Evolutionary conservation across 352 stramenopile species (phyloP), one percentile per base, ranked within the genome.

Genomic region (Phytopythium mirpurense): DNA sequence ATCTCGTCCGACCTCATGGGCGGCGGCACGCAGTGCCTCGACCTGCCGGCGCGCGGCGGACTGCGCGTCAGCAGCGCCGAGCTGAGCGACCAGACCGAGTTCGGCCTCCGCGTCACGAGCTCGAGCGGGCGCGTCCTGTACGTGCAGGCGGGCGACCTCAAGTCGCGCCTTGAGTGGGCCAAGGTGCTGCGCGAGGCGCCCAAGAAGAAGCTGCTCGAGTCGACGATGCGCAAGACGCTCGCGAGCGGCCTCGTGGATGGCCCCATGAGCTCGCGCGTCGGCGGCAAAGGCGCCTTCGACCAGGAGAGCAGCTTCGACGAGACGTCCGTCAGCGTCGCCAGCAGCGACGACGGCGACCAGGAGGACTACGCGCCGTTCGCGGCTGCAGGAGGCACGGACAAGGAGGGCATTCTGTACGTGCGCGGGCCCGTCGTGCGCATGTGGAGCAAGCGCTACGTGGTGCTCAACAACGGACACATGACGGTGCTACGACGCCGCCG

Each of bases 381-480:
- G 5, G 21, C 27, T 29, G 10, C 37, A 32, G 54, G 23, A 5
- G 14, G 31, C 50, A 24, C n/a, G 29, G 69, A 78, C 38, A 72
- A 66, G 72, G 57, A 72, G 37, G 78, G 74, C 34, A 83, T 70
- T 52, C 62, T 88, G 48, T 56, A 67, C 37, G 43, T 85, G 29
- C 72, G 74, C 1, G 56, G 62, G 15, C 56, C 70, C 1, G 45
- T 80, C 38, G 24, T 86, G 9, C 67, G 57, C 10, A 45, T 61
- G 14, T 86, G 65, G 65, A 85, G 78, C 63, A 83, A 78, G 62
- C 78, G 78, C 31, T 86, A 67, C 42, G 51, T 86, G 53, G 68
- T 58, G 55, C 57, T 85, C 0, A 46, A 41, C 2, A 62, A 86
- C 50, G 78, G 78, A 47, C 69, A 73, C 42, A 21, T 88, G 43